These are phyloP conservation scores for Spathaspora jeffriesii DNA, from an alignment of 1,139 yeast genomes.

Conservation along the genomic window DNA sequence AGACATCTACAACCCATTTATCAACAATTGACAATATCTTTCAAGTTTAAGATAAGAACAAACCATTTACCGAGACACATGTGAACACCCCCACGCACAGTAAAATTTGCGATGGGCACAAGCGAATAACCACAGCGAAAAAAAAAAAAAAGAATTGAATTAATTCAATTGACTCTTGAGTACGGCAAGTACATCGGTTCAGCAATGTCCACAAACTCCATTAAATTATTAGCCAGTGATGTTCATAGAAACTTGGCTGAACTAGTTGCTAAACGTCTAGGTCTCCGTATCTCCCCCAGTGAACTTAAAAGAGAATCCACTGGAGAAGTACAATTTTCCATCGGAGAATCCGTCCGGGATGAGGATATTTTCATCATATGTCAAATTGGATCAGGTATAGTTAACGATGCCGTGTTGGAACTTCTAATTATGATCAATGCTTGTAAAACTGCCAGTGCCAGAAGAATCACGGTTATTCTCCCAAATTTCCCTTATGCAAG, in stretches of 20 bases:
- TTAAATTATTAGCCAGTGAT: constrained; percentile 86
- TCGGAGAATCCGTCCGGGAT: constrained; percentile 94
- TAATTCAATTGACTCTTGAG: background rate
- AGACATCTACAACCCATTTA: too few relatives aligned
- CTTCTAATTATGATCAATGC: constrained; percentile 91
- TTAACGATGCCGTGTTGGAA: constrained; percentile 88
- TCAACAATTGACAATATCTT: too few relatives aligned
- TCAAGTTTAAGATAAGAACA: background rate
- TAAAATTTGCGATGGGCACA: background rate
- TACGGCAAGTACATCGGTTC: background rate
- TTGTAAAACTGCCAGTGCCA: constrained; percentile 92
- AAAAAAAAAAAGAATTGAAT: background rate
- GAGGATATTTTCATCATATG: constrained; percentile 89
- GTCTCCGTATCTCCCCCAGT: constrained; percentile 60
- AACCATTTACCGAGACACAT: background rate
- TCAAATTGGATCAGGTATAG: constrained; percentile 91
- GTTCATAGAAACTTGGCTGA: constrained; percentile 90
- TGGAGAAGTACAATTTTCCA: constrained; percentile 69
- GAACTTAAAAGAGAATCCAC: constrained; percentile 72
- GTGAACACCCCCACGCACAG: background rate
- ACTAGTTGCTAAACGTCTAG: constrained; percentile 66
- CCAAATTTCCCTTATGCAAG: constrained; percentile 98
- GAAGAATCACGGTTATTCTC: constrained; percentile 91
- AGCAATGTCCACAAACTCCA: constrained; percentile 78
- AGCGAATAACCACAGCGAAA: background rate